A percentile compares a stretch with the other conserved stretches of the same genome.
phyloP scores from a whole-genome alignment of 106 monocot species.

The Platanthera zijinensis region DNA sequence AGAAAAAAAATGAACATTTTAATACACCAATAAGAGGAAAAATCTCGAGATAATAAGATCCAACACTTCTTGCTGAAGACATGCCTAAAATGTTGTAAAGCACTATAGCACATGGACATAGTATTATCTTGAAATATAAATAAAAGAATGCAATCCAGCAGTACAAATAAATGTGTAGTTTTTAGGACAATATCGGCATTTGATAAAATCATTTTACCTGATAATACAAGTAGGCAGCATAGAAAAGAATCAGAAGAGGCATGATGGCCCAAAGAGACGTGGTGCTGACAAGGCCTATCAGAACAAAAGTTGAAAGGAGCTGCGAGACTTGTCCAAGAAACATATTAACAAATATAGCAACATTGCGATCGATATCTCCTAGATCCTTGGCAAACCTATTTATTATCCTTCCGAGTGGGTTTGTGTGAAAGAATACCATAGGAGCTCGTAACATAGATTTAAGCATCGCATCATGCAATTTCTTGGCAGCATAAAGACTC shows the following conservation, averaged over 20 bases:
- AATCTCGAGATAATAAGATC: neutral
- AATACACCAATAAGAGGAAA: neutral
- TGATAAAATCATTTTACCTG: conserved; percentile 49
- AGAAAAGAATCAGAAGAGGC: conserved; percentile 95
- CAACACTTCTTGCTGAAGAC: neutral
- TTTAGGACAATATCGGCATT: neutral
- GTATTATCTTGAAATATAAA: neutral
- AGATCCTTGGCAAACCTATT: conserved; percentile 97
- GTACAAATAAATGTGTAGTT: neutral
- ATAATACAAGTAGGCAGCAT: conserved; percentile 93
- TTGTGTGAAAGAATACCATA: conserved; percentile 97
- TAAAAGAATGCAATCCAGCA: neutral
- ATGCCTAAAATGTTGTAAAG: neutral
- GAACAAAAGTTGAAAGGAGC: conserved; percentile 94
- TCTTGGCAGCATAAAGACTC: conserved; percentile 91
- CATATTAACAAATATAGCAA: conserved; percentile 82
- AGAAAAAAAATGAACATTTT: neutral
- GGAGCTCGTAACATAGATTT: conserved; percentile 87
- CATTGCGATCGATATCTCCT: conserved; percentile 86
- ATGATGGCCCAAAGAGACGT: conserved; percentile 97
- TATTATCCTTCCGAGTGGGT: conserved; percentile 93
- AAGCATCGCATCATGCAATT: conserved; percentile 87
- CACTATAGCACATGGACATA: neutral
- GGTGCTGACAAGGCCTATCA: conserved; percentile 94
- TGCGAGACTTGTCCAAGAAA: conserved; percentile 86